Percentiles rank a stretch among this genome's conserved stretches.
These are phyloP conservation scores for Penicillium daleae DNA, from an alignment of 495 filamentous ascomycete genomes.

Conservation along the genomic window DNA sequence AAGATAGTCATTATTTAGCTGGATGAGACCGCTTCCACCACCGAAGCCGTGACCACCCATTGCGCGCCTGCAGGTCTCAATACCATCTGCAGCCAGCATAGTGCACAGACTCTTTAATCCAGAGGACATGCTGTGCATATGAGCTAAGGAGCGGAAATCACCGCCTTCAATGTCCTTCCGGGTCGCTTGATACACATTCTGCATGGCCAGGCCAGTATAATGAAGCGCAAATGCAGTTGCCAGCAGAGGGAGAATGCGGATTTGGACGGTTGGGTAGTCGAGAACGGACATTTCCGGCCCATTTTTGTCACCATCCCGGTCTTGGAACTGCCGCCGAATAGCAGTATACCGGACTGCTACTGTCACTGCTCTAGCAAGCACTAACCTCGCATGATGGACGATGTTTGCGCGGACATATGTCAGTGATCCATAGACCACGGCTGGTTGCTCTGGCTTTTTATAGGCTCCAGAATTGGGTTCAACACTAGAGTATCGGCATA, in stretches of 20 bases:
- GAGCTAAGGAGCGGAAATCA: slow-evolving; percentile 44
- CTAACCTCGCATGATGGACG: slow-evolving; percentile 50
- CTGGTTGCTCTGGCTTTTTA: slow-evolving; percentile 43
- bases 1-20: slow-evolving; percentile 52
- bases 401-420: slow-evolving; percentile 51
- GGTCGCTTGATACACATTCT: slow-evolving; percentile 39
- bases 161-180: slow-evolving; percentile 45
- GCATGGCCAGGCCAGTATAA: slow-evolving; percentile 52
- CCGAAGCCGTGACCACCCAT: slow-evolving; percentile 57
- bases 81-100: slow-evolving; percentile 51
- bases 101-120: slow-evolving; percentile 56
- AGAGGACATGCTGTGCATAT: slow-evolving; percentile 53
- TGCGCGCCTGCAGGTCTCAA: slow-evolving; percentile 52
- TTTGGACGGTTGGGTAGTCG: slow-evolving; percentile 54
- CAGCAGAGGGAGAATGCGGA: slow-evolving; percentile 51
- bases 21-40: slow-evolving; percentile 50
- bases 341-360: slow-evolving; percentile 50
- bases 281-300: slow-evolving; percentile 48
- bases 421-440: slow-evolving; percentile 51
- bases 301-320: slow-evolving; percentile 42
- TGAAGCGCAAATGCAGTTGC: slow-evolving; percentile 54
- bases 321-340: slow-evolving; percentile 49
- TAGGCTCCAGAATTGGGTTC: slow-evolving; percentile 45
- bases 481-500: slow-evolving; percentile 48
- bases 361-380: slow-evolving; percentile 52